A percentile compares a stretch with the other conserved stretches of the same genome.
These are phyloP conservation scores for Penicillium sp. DNA, from an alignment of 2,329 filamentous ascomycete species.

Conservation along the genomic window DNA sequence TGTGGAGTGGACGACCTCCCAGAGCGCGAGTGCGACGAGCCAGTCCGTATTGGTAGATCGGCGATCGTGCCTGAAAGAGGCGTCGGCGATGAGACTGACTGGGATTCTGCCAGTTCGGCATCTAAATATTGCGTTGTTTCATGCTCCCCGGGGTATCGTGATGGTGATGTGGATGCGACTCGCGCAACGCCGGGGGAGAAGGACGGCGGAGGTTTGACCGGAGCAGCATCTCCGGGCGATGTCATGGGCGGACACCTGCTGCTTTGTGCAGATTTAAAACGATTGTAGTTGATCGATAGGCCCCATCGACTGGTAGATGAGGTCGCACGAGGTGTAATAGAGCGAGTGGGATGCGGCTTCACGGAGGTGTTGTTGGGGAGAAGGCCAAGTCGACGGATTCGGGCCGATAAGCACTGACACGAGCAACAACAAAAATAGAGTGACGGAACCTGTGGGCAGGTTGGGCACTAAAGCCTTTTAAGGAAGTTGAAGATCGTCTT, in stretches of 20 bases:
- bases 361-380: slow-evolving; percentile 19
- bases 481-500: background rate
- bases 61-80: slow-evolving; percentile 60
- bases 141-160: slow-evolving; percentile 52
- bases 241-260: slow-evolving; percentile 63
- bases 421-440: background rate
- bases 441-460: background rate
- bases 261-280: slow-evolving; percentile 25
- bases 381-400: slow-evolving; percentile 19
- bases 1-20: slow-evolving; percentile 56
- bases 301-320: slow-evolving; percentile 31
- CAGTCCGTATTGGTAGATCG: slow-evolving; percentile 66
- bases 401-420: slow-evolving; percentile 13
- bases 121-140: slow-evolving; percentile 52
- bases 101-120: slow-evolving; percentile 51
- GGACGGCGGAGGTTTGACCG: slow-evolving; percentile 67
- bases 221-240: slow-evolving; percentile 63
- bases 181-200: slow-evolving; percentile 66
- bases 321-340: slow-evolving; percentile 4
- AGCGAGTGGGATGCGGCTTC: slow-evolving; percentile 9
- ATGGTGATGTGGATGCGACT: slow-evolving; percentile 62
- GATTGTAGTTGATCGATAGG: slow-evolving; percentile 23
- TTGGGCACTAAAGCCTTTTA: background rate
- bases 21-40: slow-evolving; percentile 63
- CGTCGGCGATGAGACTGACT: slow-evolving; percentile 58